Base-by-base conservation (phyloP, 495 filamentous ascomycete species). In the Penicillium samsonianum region DNA sequence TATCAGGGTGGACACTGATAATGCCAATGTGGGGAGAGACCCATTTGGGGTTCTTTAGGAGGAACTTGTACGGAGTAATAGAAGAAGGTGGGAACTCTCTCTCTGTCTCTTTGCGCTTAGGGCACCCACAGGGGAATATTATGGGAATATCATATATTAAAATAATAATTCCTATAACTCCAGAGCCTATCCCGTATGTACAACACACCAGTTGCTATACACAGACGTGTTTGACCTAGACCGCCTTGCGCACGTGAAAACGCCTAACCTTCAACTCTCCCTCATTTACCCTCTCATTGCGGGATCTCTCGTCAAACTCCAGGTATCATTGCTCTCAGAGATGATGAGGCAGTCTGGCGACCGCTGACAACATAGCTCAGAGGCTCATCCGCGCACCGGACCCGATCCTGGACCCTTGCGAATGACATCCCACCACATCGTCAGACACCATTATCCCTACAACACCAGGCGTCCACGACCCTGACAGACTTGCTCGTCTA, bases 161-260 rank as follows among this genome's bases (percentile, higher is more conserved):
- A 37, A 33, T 22, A 2, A 25, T 30, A 2, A 8, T 22, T 17
- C 58, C 35, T 4, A 33, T 9, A 30, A 30, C 1, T 30, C 11
- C 3, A 33, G 11, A 14, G 30, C 12, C 30, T 10, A 33, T 42
- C 17, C 46, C 26, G 26, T 33, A 30, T 28, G 16, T 33, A 28
- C 31, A 7, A 26, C 31, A 33, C 30, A 14, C 30, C 11, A 31
- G 30, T 51, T 16, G 8, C 9, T 47, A 47, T 47, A 30, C 25
- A 50, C 30, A 50, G n/a, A 53, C 41, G 57, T 54, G 43, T 23
- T 35, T 23, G 10, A 35, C 46, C 41, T 53, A 69, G 66, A 69
- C 66, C 66, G 66, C 66, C 66, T 69, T 69, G 56, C 37, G 61
- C 66, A 69, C 66, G 66, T 69, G 66, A 63, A 66, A 45, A 57